A percentile compares a stretch with the other conserved stretches of the same genome.
phyloP scores from a whole-genome alignment of 306 rosid genomes.

The Quercus variabilis region DNA sequence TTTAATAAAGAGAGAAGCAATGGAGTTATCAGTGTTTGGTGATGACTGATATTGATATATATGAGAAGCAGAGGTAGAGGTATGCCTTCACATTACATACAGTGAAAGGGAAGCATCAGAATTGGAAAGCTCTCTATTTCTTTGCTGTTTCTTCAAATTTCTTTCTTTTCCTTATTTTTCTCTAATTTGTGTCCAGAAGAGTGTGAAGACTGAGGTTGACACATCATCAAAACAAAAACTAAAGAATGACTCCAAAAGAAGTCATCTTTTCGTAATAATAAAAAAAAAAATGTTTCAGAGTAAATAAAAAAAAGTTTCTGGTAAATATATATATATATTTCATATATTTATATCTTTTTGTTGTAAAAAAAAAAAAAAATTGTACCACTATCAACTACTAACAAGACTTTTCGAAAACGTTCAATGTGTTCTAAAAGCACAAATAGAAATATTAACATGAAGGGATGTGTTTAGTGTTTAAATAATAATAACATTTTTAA shows the following conservation, averaged over 20 bases:
- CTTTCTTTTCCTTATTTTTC: conserved; percentile 21
- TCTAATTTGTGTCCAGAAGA: not conserved
- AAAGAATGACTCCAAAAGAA: not conserved
- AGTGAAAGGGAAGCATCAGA: conserved; percentile 64
- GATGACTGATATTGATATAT: conserved; percentile 7
- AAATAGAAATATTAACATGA: too few relatives aligned
- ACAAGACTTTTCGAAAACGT: too few relatives aligned
- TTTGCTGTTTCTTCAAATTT: conserved; percentile 71
- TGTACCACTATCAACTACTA: too few relatives aligned
- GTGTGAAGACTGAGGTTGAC: conserved; percentile 4
- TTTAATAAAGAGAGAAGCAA: conserved; percentile 47
- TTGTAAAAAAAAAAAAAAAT: too few relatives aligned
- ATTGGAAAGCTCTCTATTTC: conserved; percentile 40
- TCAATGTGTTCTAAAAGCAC: too few relatives aligned
- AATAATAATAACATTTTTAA: too few relatives aligned
- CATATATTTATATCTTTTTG: too few relatives aligned
- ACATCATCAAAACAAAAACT: conserved; percentile 11
- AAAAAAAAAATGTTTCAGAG: too few relatives aligned
- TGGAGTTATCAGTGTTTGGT: conserved; percentile 83
- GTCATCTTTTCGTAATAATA: not conserved
- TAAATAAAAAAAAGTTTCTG: too few relatives aligned
- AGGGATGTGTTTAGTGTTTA: too few relatives aligned
- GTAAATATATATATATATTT: too few relatives aligned
- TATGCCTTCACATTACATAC: conserved; percentile 36
- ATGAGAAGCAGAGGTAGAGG: not conserved